Conservation (phyloP, 1,139 yeast genomes). For the Geotrichum bryndzae region DNA sequence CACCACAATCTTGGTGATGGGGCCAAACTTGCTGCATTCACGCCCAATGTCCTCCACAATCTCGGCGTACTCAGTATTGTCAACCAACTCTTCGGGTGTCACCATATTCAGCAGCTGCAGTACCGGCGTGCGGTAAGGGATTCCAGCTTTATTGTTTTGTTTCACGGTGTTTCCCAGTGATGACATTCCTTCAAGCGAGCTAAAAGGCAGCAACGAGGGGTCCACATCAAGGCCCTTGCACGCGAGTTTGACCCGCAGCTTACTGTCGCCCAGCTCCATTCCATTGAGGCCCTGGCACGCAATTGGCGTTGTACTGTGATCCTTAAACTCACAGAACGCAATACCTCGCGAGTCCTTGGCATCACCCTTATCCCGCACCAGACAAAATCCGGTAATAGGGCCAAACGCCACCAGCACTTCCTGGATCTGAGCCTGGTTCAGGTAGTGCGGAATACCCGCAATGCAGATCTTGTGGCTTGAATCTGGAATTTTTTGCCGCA, state of each 20-base stretch:
- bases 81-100: conserved; percentile 56
- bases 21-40: conserved; percentile 52
- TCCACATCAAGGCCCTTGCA: conserved; percentile 33
- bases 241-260: conserved; percentile 34
- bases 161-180: conserved; percentile 19
- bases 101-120: conserved; percentile 62
- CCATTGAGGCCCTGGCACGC: conserved; percentile 33
- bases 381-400: conserved; percentile 31
- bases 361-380: conserved; percentile 35
- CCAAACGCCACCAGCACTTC: conserved; percentile 40
- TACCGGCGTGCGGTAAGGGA: conserved; percentile 40
- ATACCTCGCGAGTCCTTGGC: conserved; percentile 39
- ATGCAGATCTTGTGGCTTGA: conserved; percentile 20
- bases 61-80: conserved; percentile 46
- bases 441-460: conserved; percentile 39
- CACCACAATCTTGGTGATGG: conserved; percentile 50
- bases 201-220: conserved; percentile 25
- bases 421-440: conserved; percentile 36
- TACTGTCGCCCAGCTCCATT: conserved; percentile 32
- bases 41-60: conserved; percentile 47
- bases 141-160: conserved; percentile 11
- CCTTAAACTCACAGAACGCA: conserved; percentile 41
- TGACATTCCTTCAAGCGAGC: conserved; percentile 25
- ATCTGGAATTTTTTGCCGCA: conserved; percentile 1
- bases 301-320: conserved; percentile 27